Evolutionary conservation across 176 grass and related monocot genomes (phyloP).

Genomic region (Typha latifolia): DNA sequence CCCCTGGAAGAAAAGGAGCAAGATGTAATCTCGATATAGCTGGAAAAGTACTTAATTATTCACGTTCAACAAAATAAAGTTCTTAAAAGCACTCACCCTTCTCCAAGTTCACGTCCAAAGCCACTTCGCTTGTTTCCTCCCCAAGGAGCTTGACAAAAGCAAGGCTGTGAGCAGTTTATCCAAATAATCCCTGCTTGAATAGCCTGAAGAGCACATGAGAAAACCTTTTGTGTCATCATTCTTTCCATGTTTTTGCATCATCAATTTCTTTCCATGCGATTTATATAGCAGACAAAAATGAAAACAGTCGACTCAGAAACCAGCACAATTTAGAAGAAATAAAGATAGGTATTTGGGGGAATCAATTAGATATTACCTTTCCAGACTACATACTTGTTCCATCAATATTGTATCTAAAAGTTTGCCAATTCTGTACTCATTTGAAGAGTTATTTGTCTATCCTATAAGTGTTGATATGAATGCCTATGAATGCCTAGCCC

Average conservation of each 20-base stretch:
- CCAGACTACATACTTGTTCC: neutral
- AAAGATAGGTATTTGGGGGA: neutral
- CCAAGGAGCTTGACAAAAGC: constrained; percentile 96
- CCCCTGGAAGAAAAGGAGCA: constrained; percentile 40
- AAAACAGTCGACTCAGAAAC: too few species aligned
- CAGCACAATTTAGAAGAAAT: too few species aligned
- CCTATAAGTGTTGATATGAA: too few species aligned
- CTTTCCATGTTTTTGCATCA: too few species aligned
- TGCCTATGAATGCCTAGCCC: too few species aligned
- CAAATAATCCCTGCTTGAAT: constrained; percentile 64
- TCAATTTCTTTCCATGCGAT: too few species aligned
- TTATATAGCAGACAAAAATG: too few species aligned
- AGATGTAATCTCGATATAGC: neutral
- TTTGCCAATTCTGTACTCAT: neutral
- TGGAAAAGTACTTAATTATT: neutral
- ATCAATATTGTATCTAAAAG: neutral
- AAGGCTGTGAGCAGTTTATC: constrained; percentile 97
- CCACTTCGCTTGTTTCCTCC: constrained; percentile 96
- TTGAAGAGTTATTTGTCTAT: too few species aligned
- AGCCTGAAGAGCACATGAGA: constrained; percentile 25
- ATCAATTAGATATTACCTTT: neutral
- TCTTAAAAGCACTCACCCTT: constrained; percentile 40
- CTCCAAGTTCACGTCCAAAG: constrained; percentile 89
- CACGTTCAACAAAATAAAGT: neutral
- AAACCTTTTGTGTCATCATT: neutral